Conservation (phyloP, 805 yeast species). For the Sporopachydermia quercuum region DNA sequence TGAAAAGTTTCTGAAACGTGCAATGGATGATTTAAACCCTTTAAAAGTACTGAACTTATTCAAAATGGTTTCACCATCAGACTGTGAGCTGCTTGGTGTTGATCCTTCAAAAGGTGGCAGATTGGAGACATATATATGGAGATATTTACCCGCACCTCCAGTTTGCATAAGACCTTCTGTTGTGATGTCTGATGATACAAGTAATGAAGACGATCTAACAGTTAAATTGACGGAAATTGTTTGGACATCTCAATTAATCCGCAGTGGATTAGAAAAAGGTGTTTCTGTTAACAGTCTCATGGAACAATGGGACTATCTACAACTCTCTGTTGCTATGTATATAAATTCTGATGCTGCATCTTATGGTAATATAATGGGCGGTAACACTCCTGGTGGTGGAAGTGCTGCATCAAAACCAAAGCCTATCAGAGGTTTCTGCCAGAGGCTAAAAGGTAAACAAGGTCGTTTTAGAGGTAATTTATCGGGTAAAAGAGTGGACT, state of each 20-base stretch:
- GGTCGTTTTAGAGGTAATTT: constrained; percentile 97
- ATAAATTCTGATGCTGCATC: constrained; percentile 82
- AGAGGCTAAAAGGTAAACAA: constrained; percentile 93
- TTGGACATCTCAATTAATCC: constrained; percentile 88
- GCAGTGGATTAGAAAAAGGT: constrained; percentile 92
- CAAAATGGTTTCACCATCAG: constrained; percentile 71
- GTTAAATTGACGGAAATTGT: constrained; percentile 93
- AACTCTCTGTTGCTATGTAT: constrained; percentile 91
- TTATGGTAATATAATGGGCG: constrained; percentile 22
- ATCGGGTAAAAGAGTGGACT: constrained; percentile 97
- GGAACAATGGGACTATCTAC: constrained; percentile 99
- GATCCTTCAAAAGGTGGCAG: constrained; percentile 80
- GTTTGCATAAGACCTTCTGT: constrained; percentile 98
- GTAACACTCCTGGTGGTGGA: constrained; percentile 26
- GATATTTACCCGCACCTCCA: constrained; percentile 96
- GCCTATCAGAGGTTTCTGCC: constrained; percentile 92
- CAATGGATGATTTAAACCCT: constrained; percentile 90
- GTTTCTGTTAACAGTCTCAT: constrained; percentile 81
- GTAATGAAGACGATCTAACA: constrained; percentile 94
- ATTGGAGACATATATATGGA: constrained; percentile 95
- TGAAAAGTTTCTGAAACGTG: constrained; percentile 72
- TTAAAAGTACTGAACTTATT: constrained; percentile 75
- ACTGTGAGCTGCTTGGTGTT: constrained; percentile 85
- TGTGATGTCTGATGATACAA: constrained; percentile 77
- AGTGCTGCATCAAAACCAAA: constrained; percentile 47